Conservation (phyloP, 2,329 filamentous ascomycete genomes). For the Amauroascus niger region DNA sequence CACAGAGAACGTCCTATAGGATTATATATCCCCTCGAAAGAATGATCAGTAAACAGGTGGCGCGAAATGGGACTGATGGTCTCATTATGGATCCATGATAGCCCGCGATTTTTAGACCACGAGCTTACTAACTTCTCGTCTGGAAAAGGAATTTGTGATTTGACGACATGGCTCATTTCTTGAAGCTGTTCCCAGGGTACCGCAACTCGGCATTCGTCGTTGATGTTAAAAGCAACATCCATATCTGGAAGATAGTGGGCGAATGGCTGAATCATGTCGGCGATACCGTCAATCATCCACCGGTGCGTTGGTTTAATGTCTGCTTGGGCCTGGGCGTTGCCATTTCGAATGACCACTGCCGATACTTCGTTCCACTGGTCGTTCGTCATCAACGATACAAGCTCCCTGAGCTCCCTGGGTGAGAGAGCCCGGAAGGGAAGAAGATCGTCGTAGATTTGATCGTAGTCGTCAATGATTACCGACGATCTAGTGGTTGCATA, state of each 20-base stretch:
- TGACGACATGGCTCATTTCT: conserved; percentile 25
- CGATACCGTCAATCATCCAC: conserved; percentile 50
- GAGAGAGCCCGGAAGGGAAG: conserved; percentile 46
- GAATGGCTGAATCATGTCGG: conserved; percentile 47
- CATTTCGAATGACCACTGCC: conserved; percentile 48
- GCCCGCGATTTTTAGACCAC: conserved; percentile 33
- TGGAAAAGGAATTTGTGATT: conserved; percentile 14
- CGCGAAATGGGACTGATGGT: conserved; percentile 27
- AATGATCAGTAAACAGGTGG: conserved; percentile 33
- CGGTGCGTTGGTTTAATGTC: conserved; percentile 47
- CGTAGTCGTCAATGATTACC: conserved; percentile 50
- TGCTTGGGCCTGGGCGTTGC: conserved; percentile 41
- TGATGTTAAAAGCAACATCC: conserved; percentile 55
- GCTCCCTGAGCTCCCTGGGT: conserved; percentile 43
- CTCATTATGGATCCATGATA: conserved; percentile 31
- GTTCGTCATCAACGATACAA: conserved; percentile 45
- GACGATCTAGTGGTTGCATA: conserved; percentile 46
- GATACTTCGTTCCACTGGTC: conserved; percentile 48
- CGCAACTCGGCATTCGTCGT: conserved; percentile 50
- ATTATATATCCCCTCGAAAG: conserved; percentile 35
- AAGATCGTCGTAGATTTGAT: conserved; percentile 49
- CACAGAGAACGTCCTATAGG: conserved; percentile 47
- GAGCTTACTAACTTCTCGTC: conserved; percentile 20
- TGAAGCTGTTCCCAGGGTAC: conserved; percentile 42
- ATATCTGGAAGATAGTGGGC: conserved; percentile 50